These are phyloP conservation scores for Pterocarpus macrocarpus DNA, from an alignment of 306 rosid species.

Conservation along the genomic window DNA sequence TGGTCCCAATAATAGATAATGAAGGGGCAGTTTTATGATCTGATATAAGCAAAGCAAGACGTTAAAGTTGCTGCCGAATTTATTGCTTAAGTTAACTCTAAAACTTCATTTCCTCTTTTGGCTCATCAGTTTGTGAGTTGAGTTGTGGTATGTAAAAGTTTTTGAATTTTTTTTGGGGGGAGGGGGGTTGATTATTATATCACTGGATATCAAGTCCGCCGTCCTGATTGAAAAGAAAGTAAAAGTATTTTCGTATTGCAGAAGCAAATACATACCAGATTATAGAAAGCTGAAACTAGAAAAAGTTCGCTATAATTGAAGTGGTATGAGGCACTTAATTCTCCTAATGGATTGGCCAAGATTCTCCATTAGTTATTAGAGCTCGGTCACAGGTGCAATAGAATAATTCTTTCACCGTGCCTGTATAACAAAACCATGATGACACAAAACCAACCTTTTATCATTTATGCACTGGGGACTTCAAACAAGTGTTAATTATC, in stretches of 20 bases:
- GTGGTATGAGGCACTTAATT: slow-evolving; percentile 18
- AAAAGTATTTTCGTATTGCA: slow-evolving; percentile 24
- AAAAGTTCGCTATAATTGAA: slow-evolving; percentile 32
- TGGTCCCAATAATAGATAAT: too few relatives aligned
- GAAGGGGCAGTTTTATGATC: too few relatives aligned
- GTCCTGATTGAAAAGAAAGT: slow-evolving; percentile 34
- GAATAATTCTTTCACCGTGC: slow-evolving; percentile 11
- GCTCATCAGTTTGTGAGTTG: too few relatives aligned
- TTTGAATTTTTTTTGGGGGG: not conserved
- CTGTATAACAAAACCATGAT: slow-evolving; percentile 21
- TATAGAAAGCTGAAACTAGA: slow-evolving; percentile 28
- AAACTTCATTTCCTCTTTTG: too few relatives aligned
- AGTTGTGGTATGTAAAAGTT: not conserved
- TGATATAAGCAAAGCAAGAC: too few relatives aligned
- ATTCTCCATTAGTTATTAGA: slow-evolving; percentile 29
- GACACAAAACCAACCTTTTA: slow-evolving; percentile 33
- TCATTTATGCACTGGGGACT: slow-evolving; percentile 24
- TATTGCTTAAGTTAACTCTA: too few relatives aligned
- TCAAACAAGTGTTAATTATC: not conserved
- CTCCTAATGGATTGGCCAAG: slow-evolving; percentile 13
- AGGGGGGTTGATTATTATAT: slow-evolving; percentile 44
- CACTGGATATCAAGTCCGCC: slow-evolving; percentile 21
- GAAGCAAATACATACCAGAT: slow-evolving; percentile 25
- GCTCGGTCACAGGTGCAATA: not conserved
- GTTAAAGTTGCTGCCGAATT: too few relatives aligned